A percentile compares a stretch with the other conserved stretches of the same genome.
Evolutionary conservation across 352 stramenopile species (phyloP).

Genomic region (Saprolegnia parasitica): DNA sequence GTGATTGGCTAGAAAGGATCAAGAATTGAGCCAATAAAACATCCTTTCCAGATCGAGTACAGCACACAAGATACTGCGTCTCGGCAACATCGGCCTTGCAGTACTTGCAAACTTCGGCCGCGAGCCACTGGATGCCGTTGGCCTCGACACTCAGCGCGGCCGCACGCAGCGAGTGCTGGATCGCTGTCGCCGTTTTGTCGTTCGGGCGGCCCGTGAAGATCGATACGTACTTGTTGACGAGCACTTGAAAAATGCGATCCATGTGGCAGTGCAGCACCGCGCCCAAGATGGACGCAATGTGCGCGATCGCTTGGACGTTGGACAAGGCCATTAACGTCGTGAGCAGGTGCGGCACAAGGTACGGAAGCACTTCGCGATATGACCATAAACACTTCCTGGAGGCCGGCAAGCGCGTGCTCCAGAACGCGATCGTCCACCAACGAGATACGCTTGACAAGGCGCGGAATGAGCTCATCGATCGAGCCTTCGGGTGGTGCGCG

Average conservation of each 20-base stretch:
- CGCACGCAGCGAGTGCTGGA: too few species aligned
- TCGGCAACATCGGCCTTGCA: conserved; percentile 84
- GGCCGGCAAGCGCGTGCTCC: conserved; percentile 90
- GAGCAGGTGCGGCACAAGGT: conserved; percentile 95
- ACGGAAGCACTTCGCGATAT: conserved; percentile 96
- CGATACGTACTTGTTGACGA: conserved; percentile 64
- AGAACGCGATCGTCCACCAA: conserved; percentile 48
- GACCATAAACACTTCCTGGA: conserved; percentile 96
- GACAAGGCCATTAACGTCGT: conserved; percentile 85
- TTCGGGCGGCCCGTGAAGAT: too few species aligned
- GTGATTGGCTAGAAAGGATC: too few species aligned
- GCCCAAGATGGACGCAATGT: conserved; percentile 91
- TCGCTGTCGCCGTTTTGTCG: too few species aligned
- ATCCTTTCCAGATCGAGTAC: too few species aligned
- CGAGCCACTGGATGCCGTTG: conserved; percentile 89
- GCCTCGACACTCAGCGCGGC: conserved; percentile 83
- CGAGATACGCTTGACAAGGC: conserved; percentile 90
- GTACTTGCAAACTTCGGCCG: conserved; percentile 92
- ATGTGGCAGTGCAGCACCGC: conserved; percentile 94
- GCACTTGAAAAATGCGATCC: conserved; percentile 87
- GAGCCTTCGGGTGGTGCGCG: conserved; percentile 90
- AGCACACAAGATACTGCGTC: conserved; percentile 87
- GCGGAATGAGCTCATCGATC: conserved; percentile 96
- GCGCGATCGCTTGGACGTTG: conserved; percentile 88
- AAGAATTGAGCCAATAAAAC: too few species aligned